phyloP scores from a whole-genome alignment of 2,329 filamentous ascomycete species.

The Didymella sp. region DNA sequence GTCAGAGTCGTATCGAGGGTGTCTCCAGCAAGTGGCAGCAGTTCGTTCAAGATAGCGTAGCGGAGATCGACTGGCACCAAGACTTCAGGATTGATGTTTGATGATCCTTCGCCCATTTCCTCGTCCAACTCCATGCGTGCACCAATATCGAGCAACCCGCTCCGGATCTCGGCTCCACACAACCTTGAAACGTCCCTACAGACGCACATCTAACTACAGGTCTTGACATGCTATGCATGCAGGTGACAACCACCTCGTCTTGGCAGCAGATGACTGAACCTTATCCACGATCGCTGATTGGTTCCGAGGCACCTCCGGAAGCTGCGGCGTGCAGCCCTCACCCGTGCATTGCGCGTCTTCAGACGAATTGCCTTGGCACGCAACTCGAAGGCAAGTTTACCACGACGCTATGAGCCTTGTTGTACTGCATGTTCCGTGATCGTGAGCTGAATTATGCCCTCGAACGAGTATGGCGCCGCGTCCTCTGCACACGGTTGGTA shows the following conservation, averaged over 20 bases:
- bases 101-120: slow-evolving; percentile 9
- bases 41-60: background rate
- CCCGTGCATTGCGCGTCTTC: slow-evolving; percentile 10
- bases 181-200: background rate
- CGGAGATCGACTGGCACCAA: slow-evolving; percentile 5
- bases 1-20: background rate
- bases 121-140: background rate
- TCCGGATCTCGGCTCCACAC: background rate
- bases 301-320: background rate
- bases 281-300: slow-evolving; percentile 13
- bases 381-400: background rate
- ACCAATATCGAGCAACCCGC: background rate
- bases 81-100: slow-evolving; percentile 5
- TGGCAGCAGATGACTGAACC: slow-evolving; percentile 4
- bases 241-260: background rate
- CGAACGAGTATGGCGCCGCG: too few relatives aligned
- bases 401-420: background rate
- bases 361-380: background rate
- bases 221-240: background rate
- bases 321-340: slow-evolving; percentile 5
- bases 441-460: too few relatives aligned
- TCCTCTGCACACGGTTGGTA: too few relatives aligned
- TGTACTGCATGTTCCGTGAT: background rate
- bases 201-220: background rate
- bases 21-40: background rate